phyloP scores from a whole-genome alignment of 1,284 basidiomycete genomes.

The Exobasidium cylindrosporum region DNA sequence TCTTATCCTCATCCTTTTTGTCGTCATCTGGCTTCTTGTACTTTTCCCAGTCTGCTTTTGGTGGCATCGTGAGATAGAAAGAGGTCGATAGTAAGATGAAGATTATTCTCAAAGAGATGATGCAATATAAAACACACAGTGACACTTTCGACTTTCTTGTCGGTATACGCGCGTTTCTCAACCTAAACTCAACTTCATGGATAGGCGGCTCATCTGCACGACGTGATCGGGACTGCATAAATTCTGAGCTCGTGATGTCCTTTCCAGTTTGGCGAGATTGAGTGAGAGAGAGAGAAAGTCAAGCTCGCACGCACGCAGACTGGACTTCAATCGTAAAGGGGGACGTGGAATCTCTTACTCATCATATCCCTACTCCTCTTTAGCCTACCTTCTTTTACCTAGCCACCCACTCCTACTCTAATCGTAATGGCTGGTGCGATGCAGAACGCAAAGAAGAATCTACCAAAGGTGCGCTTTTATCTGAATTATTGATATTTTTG shows the following conservation, averaged over 20 bases:
- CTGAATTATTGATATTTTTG: background rate
- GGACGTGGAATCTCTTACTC: too few species aligned
- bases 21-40: constrained; percentile 51
- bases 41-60: constrained; percentile 55
- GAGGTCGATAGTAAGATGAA: too few species aligned
- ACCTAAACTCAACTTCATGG: background rate
- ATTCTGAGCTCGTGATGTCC: constrained; percentile 1
- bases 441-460: constrained; percentile 49
- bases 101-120: too few species aligned
- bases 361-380: too few species aligned
- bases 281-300: background rate
- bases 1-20: constrained; percentile 46
- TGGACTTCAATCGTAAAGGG: too few species aligned
- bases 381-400: too few species aligned
- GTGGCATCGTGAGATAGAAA: constrained; percentile 35
- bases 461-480: constrained; percentile 31
- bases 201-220: constrained; percentile 6
- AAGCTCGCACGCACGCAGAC: too few species aligned
- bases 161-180: background rate
- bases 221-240: constrained; percentile 6
- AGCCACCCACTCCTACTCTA: background rate
- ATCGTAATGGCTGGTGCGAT: constrained; percentile 29
- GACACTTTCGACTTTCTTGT: too few species aligned
- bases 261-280: background rate
- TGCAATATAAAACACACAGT: too few species aligned